Conservation (phyloP, 176 grass and related monocot genomes). For the Raddia distichophylla region DNA sequence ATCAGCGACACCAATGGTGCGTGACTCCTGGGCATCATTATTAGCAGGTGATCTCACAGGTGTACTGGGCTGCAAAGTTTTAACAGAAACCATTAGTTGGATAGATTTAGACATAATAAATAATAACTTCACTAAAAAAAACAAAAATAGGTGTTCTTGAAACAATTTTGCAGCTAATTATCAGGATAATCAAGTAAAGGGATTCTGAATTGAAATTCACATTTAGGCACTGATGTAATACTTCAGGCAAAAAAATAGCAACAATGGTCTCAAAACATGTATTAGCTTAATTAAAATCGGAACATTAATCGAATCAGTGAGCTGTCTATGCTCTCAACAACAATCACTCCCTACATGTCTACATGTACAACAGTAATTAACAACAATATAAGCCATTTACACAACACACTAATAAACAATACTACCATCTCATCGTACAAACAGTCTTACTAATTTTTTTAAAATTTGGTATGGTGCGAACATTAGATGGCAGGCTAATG, state of each 20-base stretch:
- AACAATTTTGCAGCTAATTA: not conserved
- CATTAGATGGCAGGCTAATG: not conserved
- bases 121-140: not conserved
- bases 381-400: not conserved
- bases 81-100: constrained; percentile 28
- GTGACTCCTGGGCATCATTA: constrained; percentile 59
- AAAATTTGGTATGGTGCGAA: not conserved
- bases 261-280: not conserved
- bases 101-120: constrained; percentile 13
- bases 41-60: constrained; percentile 50
- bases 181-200: not conserved
- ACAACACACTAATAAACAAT: not conserved
- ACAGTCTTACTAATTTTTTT: too few species aligned
- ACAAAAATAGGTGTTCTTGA: not conserved
- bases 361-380: constrained; percentile 3
- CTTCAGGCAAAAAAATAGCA: not conserved
- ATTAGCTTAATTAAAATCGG: not conserved
- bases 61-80: constrained; percentile 48
- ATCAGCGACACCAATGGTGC: constrained; percentile 81
- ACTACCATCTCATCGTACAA: constrained; percentile 18
- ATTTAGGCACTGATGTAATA: too few species aligned
- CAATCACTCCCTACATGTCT: not conserved
- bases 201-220: too few species aligned
- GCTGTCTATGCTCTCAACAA: constrained; percentile 9
- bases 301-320: not conserved